These are phyloP conservation scores for Mytilinidion resinicola DNA, from an alignment of 495 filamentous ascomycete genomes.

Conservation along the genomic window DNA sequence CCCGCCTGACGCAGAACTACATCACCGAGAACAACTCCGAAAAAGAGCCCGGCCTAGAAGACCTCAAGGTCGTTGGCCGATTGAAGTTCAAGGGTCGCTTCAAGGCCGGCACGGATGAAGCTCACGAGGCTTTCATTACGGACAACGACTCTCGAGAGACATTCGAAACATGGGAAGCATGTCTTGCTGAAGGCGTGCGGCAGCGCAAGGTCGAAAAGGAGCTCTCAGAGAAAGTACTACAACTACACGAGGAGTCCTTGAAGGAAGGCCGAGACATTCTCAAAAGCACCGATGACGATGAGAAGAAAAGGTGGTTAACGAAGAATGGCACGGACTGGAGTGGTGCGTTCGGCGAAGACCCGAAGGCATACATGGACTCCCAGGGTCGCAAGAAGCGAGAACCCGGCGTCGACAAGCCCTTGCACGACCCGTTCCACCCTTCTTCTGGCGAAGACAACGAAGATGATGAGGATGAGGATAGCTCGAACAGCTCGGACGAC, in stretches of 20 bases:
- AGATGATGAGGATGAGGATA: conserved; percentile 36
- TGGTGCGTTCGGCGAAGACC: conserved; percentile 72
- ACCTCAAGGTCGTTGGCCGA: conserved; percentile 72
- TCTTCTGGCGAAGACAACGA: conserved; percentile 40
- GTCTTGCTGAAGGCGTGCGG: conserved; percentile 76
- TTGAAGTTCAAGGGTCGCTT: conserved; percentile 72
- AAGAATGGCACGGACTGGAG: conserved; percentile 82
- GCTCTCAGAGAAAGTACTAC: conserved; percentile 57
- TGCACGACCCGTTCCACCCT: conserved; percentile 52
- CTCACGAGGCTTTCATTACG: conserved; percentile 73
- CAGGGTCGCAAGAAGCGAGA: conserved; percentile 48
- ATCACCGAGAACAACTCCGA: conserved; percentile 65
- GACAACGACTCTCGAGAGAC: conserved; percentile 90
- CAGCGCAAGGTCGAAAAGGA: conserved; percentile 57
- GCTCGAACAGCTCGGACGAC: conserved; percentile 35
- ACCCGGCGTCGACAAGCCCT: conserved; percentile 49
- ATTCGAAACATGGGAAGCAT: conserved; percentile 90
- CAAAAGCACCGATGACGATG: conserved; percentile 57
- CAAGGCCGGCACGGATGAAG: conserved; percentile 83
- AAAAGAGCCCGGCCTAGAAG: conserved; percentile 57
- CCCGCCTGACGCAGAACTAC: conserved; percentile 81
- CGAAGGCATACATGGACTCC: conserved; percentile 48
- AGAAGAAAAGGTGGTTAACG: conserved; percentile 70
- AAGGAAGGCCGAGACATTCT: conserved; percentile 74
- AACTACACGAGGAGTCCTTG: conserved; percentile 73